These are phyloP conservation scores for Suillus subalutaceus DNA, from an alignment of 768 basidiomycete genomes.

Conservation along the genomic window DNA sequence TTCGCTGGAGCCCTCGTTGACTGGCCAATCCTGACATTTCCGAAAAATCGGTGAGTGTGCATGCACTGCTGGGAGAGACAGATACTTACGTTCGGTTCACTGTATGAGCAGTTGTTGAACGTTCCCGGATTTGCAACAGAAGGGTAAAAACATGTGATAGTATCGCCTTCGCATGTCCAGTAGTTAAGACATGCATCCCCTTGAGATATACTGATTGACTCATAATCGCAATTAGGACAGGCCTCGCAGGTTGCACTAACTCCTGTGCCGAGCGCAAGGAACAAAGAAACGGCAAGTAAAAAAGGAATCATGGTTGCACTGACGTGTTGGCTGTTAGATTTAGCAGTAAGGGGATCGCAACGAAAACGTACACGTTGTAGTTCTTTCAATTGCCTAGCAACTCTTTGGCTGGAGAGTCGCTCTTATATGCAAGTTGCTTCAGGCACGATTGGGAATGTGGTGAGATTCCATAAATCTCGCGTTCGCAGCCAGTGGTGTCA, in stretches of 20 bases:
- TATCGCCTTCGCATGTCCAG: not conserved
- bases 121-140: not conserved
- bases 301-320: not conserved
- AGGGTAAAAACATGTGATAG: not conserved
- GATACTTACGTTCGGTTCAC: not conserved
- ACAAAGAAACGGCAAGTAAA: not conserved
- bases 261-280: not conserved
- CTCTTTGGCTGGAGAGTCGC: not conserved
- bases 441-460: not conserved
- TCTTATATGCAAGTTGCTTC: not conserved
- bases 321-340: not conserved
- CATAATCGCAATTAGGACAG: not conserved
- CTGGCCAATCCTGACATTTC: not conserved
- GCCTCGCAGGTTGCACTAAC: not conserved
- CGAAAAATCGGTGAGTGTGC: not conserved
- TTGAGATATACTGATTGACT: not conserved
- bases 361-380: not conserved
- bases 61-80: not conserved
- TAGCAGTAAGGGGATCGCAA: not conserved
- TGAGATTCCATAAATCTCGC: not conserved
- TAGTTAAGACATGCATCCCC: constrained; percentile 3
- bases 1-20: not conserved
- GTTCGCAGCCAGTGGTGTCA: not conserved
- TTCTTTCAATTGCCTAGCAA: not conserved
- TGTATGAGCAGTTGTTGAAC: not conserved